Evolutionary conservation across 2,329 filamentous ascomycete genomes (phyloP), one percentile per base, ranked within the genome.

Genomic region (Aschersonia sp.): DNA sequence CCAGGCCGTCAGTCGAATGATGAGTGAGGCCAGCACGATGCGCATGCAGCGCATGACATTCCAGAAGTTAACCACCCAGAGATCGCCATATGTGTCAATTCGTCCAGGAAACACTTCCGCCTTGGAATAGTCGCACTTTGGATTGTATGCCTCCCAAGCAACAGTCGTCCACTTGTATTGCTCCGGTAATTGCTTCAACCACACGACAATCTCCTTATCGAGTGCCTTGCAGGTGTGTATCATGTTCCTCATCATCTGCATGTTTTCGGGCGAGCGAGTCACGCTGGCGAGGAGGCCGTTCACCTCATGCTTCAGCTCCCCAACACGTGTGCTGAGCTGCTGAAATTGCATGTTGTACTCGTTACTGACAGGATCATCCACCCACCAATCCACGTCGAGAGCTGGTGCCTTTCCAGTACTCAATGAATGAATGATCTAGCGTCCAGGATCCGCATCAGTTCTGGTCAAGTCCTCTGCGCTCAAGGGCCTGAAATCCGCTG

Each of bases 1-100:
- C 76, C 76, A 80, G 2, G 78, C 77, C 8, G 72, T 71, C 52
- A 74, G 77, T 5, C 78, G 72, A 7, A 80, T 71, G 22, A 72
- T 68, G 7, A 76, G 60, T 8, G 73, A 70, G 4, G 71, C 68
- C 29, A 79, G 64, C 44, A 76, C 68, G 37, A 81, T 63, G 2
- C 78, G 66, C 10, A 71, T 67, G 7, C 71, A 68, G 8, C 76
- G 65, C 49, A 68, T 63, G 58, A 73, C 61, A 55, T 80, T 81
- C 69, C 71, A 76, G 10, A 76, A 63, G 51, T 67, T 71, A 12
- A 70, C 72, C 42, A 76, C 70, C 67, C 70, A 78, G 42, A 79
- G 64, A 58, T 81, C 76, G n/a, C 62, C 59, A 55, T 79, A 81
- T 7, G 73, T 63, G 54, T 81, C 77, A n/a, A 81, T 69, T 10